Evolutionary conservation across 2,329 filamentous ascomycete genomes (phyloP).

Genomic region (Lecanicillium sp.): DNA sequence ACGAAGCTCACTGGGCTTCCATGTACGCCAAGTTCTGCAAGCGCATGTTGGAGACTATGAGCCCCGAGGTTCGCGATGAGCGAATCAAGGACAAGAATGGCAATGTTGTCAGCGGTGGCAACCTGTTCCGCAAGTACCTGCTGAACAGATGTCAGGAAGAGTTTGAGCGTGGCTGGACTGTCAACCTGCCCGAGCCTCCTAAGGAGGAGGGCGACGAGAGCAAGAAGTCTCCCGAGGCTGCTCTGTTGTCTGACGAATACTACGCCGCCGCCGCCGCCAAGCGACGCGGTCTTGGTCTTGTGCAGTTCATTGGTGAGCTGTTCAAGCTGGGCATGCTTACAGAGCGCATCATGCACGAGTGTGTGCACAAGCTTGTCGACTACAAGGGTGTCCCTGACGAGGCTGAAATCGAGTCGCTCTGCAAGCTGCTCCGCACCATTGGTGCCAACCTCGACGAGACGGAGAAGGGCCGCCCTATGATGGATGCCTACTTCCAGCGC

Average conservation of each 20-base stretch:
- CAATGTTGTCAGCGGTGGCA: constrained; percentile 83
- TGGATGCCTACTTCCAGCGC: constrained; percentile 89
- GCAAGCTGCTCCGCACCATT: constrained; percentile 85
- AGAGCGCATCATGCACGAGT: constrained; percentile 99
- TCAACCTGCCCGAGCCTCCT: constrained; percentile 70
- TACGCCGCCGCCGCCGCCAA: constrained; percentile 91
- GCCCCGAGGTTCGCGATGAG: constrained; percentile 88
- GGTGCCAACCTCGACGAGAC: constrained; percentile 77
- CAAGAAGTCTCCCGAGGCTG: constrained; percentile 60
- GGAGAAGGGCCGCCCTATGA: constrained; percentile 77
- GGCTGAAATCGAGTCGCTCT: constrained; percentile 91
- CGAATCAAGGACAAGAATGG: constrained; percentile 86
- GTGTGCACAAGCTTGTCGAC: constrained; percentile 93
- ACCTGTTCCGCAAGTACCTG: constrained; percentile 95
- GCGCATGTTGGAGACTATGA: constrained; percentile 94
- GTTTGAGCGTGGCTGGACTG: constrained; percentile 96
- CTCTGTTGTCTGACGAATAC: constrained; percentile 91
- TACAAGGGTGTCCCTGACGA: constrained; percentile 91
- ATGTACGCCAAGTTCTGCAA: constrained; percentile 99
- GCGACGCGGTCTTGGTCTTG: constrained; percentile 91
- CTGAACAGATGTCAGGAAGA: constrained; percentile 98
- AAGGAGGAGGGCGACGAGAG: constrained; percentile 51
- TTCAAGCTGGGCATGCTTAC: constrained; percentile 99
- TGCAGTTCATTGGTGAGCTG: constrained; percentile 98
- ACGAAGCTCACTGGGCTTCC: constrained; percentile 95